Evolutionary conservation across 257 asterid species (phyloP), one percentile per base, ranked within the genome.

Genomic region (Cordia subcordata): DNA sequence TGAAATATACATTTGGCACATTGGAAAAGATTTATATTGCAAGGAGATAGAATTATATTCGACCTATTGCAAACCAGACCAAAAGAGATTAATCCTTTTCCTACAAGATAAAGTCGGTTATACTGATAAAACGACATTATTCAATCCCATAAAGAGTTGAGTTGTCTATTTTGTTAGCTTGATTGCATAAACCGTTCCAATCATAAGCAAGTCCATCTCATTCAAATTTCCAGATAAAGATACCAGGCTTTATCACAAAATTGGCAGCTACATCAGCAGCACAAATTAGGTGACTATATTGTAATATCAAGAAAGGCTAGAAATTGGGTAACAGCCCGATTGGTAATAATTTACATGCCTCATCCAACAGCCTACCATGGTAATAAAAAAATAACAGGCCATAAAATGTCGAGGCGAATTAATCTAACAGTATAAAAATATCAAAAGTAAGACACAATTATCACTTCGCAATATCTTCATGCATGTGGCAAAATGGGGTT

Each of bases 301-400:
- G 15, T 42, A 11, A 39, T 42, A 42, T 42, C 38, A 11, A 63
- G 61, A 63, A 52, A 61, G 55, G 61, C 53, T 49, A 58, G 51
- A 57, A 27, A 54, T 15, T 50, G 35, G 11, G 49, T 33, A 44
- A 72, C 55, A 49, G 66, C 67, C 67, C 68, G 33, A 72, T 50
- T 53, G 12, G 65, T 58, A 11, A 33, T 61, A 68, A 64, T 66
- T 60, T 79, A 72, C 75, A 70, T 42, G 55, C 67, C 62, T 73
- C 81, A 58, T 74, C 60, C 42, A 68, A 71, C 61, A 60, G 68
- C 76, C 79, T 59, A 52, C 47, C 10, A 42, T 42, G 38, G 11
- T 21, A n/a, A n/a, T n/a, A 13, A 19, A n/a, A 18, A 49, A 49
- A 15, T 67, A n/a, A 68, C 53, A 75, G 84, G 80, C 83, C 78